Percentiles rank a stretch among this genome's conserved stretches.
phyloP scores from a whole-genome alignment of 2,329 filamentous ascomycete species.

The Alternaria ventricosa region DNA sequence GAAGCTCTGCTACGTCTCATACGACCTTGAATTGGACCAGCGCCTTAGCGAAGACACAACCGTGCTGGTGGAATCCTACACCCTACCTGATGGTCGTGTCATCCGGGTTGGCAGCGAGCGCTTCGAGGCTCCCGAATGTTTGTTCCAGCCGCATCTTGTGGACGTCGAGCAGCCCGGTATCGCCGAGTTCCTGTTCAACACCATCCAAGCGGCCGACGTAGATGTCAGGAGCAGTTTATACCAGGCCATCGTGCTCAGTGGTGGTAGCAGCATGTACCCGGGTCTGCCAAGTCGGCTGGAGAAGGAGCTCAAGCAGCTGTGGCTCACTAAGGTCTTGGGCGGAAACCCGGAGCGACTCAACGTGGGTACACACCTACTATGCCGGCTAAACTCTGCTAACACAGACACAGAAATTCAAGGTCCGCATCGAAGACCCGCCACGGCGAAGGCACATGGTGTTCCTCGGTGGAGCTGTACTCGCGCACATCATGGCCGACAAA shows the following conservation, averaged over 20 bases:
- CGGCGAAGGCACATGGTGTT: constrained; percentile 99
- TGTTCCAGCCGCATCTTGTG: constrained; percentile 97
- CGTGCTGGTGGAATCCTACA: constrained; percentile 96
- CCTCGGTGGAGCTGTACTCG: constrained; percentile 91
- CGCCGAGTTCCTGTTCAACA: constrained; percentile 98
- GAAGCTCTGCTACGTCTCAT: constrained; percentile 99
- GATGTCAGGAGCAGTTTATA: constrained; percentile 93
- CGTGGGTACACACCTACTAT: constrained; percentile 51
- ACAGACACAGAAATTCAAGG: constrained; percentile 85
- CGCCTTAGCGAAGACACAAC: constrained; percentile 96
- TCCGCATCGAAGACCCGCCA: constrained; percentile 96
- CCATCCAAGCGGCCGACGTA: constrained; percentile 93
- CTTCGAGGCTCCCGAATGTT: constrained; percentile 96
- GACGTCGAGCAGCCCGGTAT: constrained; percentile 98
- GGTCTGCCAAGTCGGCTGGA: constrained; percentile 92
- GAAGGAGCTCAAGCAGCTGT: constrained; percentile 98
- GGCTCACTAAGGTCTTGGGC: constrained; percentile 88
- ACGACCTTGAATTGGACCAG: constrained; percentile 96
- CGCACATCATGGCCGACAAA: constrained; percentile 99
- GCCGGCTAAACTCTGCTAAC: constrained; percentile 25
- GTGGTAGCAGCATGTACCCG: constrained; percentile 98
- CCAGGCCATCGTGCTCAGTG: constrained; percentile 96
- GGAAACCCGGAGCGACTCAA: constrained; percentile 91
- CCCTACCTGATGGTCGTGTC: constrained; percentile 91
- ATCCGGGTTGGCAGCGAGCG: constrained; percentile 96